Evolutionary conservation across 805 yeast species (phyloP).

Genomic region (Myxozyma geophila): DNA sequence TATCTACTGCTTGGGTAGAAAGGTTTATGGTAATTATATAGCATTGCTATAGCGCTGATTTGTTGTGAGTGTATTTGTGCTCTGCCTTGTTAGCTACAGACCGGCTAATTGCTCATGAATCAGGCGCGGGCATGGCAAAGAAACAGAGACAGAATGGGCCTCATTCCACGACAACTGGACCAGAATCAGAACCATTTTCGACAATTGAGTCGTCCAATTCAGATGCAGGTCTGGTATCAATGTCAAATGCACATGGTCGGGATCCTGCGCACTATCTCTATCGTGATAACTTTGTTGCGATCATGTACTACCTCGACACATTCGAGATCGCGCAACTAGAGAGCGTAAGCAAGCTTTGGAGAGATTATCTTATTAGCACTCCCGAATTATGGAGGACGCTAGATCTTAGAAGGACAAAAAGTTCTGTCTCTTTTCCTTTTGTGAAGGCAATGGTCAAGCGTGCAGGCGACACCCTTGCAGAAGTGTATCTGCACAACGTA

Average conservation of each 20-base stretch:
- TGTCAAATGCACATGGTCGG: background rate
- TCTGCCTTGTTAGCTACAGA: background rate
- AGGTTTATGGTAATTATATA: no score
- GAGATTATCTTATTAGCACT: slow-evolving; percentile 10
- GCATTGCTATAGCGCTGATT: no score
- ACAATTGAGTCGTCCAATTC: no score
- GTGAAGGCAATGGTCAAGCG: slow-evolving; percentile 11
- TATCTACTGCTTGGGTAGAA: no score
- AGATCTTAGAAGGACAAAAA: slow-evolving; percentile 7
- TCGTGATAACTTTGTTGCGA: slow-evolving; percentile 4
- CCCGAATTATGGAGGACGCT: slow-evolving; percentile 8
- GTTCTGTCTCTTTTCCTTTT: slow-evolving; percentile 4
- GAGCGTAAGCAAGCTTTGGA: slow-evolving; percentile 12
- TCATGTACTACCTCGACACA: slow-evolving; percentile 2
- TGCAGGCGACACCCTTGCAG: slow-evolving; percentile 13
- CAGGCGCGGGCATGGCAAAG: background rate
- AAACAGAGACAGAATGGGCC: background rate
- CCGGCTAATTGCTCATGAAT: background rate
- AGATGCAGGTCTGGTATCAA: background rate
- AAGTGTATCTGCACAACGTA: slow-evolving; percentile 9
- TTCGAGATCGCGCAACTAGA: slow-evolving; percentile 14
- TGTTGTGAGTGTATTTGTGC: no score
- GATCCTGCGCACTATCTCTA: slow-evolving; percentile 8
- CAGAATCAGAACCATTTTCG: background rate
- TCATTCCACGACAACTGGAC: background rate